phyloP scores from a whole-genome alignment of 1,284 basidiomycete genomes.

The Rhodofomes roseus region DNA sequence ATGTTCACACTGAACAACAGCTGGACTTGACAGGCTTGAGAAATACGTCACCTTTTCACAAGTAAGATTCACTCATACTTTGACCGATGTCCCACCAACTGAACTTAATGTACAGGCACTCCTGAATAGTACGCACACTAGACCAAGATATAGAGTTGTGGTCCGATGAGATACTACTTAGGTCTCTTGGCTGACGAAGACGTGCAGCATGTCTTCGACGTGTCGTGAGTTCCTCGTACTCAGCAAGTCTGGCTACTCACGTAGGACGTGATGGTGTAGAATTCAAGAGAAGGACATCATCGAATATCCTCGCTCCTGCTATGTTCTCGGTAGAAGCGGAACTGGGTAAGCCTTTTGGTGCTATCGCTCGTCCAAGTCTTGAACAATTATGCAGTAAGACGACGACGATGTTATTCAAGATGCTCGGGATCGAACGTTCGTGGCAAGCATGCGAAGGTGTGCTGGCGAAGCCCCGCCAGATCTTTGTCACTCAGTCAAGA shows the following conservation, averaged over 20 bases:
- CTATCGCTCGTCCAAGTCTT: neutral
- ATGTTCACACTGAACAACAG: neutral
- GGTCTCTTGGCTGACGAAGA: constrained; percentile 46
- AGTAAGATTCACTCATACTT: constrained; percentile 26
- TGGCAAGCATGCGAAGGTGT: constrained; percentile 34
- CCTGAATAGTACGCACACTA: constrained; percentile 40
- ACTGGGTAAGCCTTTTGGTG: constrained; percentile 46
- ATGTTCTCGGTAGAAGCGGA: constrained; percentile 68
- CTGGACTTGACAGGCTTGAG: constrained; percentile 41
- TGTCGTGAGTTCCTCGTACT: constrained; percentile 40
- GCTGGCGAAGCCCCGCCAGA: constrained; percentile 45
- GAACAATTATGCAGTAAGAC: constrained; percentile 50
- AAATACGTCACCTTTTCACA: constrained; percentile 65
- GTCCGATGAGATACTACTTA: constrained; percentile 11
- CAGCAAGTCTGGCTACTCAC: constrained; percentile 20
- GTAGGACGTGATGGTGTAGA: constrained; percentile 33
- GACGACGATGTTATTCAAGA: constrained; percentile 72
- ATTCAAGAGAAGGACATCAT: constrained; percentile 57
- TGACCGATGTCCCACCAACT: neutral
- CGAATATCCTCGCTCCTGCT: constrained; percentile 57
- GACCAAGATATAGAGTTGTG: constrained; percentile 3
- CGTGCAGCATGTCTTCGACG: constrained; percentile 47
- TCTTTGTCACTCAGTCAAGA: constrained; percentile 70
- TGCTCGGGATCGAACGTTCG: constrained; percentile 58
- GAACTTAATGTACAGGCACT: constrained; percentile 36